These are phyloP conservation scores for Monosporascus sp. DNA, from an alignment of 2,329 filamentous ascomycete genomes.

Conservation along the genomic window DNA sequence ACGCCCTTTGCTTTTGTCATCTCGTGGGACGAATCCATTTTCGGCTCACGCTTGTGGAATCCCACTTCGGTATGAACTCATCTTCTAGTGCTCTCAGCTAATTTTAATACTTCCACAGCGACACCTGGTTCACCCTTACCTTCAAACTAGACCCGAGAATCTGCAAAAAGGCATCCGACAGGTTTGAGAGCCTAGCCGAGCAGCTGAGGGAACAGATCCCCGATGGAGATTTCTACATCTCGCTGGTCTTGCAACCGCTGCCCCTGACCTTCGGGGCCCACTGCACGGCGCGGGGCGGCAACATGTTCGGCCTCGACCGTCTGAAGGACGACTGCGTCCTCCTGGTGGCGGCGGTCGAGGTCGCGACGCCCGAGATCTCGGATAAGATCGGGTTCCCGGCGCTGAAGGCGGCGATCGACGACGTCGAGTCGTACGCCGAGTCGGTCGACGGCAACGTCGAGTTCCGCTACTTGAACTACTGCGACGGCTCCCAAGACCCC, in stretches of 20 bases:
- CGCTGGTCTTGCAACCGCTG: slow-evolving; percentile 11
- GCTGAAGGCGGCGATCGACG: slow-evolving; percentile 4
- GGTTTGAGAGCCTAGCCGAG: slow-evolving; percentile 6
- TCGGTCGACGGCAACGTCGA: slow-evolving; percentile 2
- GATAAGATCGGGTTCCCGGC: background rate
- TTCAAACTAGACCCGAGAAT: slow-evolving; percentile 15
- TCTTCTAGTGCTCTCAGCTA: background rate
- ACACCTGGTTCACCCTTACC: slow-evolving; percentile 13
- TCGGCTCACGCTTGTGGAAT: background rate
- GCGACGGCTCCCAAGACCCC: slow-evolving; percentile 3
- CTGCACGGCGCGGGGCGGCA: slow-evolving; percentile 6
- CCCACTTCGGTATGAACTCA: too few relatives aligned
- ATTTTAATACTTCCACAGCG: slow-evolving; percentile 2
- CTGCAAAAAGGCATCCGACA: slow-evolving; percentile 6
- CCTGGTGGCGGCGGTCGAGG: slow-evolving; percentile 3
- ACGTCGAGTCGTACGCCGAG: background rate
- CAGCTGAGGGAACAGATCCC: slow-evolving; percentile 7
- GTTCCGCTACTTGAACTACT: slow-evolving; percentile 11
- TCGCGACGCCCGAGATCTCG: slow-evolving; percentile 6
- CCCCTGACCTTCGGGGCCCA: slow-evolving; percentile 6
- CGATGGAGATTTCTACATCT: slow-evolving; percentile 7
- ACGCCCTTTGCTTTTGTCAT: background rate
- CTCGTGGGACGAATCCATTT: background rate
- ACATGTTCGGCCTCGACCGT: slow-evolving; percentile 10
- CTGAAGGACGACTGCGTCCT: slow-evolving; percentile 7